phyloP scores from a whole-genome alignment of 2,329 filamentous ascomycete genomes.

The Ophiocordyceps robertsii region DNA sequence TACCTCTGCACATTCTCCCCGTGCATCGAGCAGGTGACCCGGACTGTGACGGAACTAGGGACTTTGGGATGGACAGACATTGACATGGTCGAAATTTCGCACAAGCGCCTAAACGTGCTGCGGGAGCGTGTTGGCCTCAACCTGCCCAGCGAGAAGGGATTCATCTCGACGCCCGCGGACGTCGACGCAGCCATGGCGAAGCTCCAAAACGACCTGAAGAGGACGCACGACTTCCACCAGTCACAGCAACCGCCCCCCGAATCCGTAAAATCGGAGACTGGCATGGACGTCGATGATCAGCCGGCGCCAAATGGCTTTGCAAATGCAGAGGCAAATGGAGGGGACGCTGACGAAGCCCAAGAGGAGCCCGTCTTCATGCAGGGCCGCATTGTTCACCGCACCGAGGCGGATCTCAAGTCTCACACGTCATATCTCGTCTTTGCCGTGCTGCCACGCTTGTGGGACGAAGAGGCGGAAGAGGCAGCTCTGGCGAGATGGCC shows the following conservation, averaged over 20 bases:
- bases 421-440: slow-evolving; percentile 98
- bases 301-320: slow-evolving; percentile 5
- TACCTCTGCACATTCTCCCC: slow-evolving; percentile 92
- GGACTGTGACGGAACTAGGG: slow-evolving; percentile 70
- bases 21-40: slow-evolving; percentile 90
- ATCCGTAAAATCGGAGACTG: slow-evolving; percentile 17
- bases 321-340: not conserved
- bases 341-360: slow-evolving; percentile 4
- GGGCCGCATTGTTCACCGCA: slow-evolving; percentile 65
- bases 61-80: slow-evolving; percentile 81
- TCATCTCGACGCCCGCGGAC: slow-evolving; percentile 54
- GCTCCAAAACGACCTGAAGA: slow-evolving; percentile 59
- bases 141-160: slow-evolving; percentile 50
- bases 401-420: slow-evolving; percentile 81
- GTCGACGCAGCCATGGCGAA: slow-evolving; percentile 69
- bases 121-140: slow-evolving; percentile 69
- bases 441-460: slow-evolving; percentile 74
- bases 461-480: slow-evolving; percentile 71
- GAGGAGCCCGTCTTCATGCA: slow-evolving; percentile 52
- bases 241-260: slow-evolving; percentile 12
- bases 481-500: slow-evolving; percentile 52
- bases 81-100: slow-evolving; percentile 79
- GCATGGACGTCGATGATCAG: slow-evolving; percentile 27
- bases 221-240: slow-evolving; percentile 51
- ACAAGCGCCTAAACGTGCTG: slow-evolving; percentile 67